These are phyloP conservation scores for Bryum argenteum DNA, from an alignment of 225 moss, liverwort and hornwort genomes.

Conservation along the genomic window DNA sequence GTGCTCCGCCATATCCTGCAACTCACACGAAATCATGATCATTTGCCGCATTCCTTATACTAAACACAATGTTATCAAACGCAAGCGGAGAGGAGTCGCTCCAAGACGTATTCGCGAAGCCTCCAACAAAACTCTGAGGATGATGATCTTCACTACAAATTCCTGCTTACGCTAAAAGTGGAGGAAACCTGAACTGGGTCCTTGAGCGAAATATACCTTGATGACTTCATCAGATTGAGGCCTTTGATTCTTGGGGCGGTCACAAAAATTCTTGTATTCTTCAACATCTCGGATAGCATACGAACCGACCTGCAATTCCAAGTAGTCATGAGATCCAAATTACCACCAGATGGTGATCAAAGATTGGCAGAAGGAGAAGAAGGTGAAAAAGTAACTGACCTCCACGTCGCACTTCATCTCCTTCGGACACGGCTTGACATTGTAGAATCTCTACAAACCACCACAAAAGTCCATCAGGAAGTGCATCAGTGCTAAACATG, in stretches of 20 bases:
- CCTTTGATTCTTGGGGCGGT: conserved; percentile 74
- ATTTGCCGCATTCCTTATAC: not conserved
- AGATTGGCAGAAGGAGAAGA: conserved; percentile 5
- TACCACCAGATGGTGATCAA: not conserved
- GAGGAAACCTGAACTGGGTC: not conserved
- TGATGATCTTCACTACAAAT: conserved; percentile 6
- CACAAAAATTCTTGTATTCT: conserved; percentile 88
- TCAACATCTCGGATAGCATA: conserved; percentile 91
- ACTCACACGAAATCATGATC: conserved; percentile 12
- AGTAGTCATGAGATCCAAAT: conserved; percentile 14
- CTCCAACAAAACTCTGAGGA: not conserved
- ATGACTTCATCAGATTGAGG: conserved; percentile 79
- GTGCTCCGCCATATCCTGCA: conserved; percentile 92
- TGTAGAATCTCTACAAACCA: conserved; percentile 76
- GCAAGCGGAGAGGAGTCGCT: conserved; percentile 8
- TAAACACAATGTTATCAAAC: not conserved
- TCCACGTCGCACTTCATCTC: conserved; percentile 97
- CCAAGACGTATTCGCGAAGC: conserved; percentile 16
- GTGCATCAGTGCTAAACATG: not conserved
- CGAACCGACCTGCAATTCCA: conserved; percentile 74
- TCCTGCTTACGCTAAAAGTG: not conserved
- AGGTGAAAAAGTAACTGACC: conserved; percentile 46
- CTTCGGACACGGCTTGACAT: conserved; percentile 88
- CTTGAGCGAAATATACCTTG: conserved; percentile 45
- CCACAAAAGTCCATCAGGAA: conserved; percentile 21